Base-by-base conservation (phyloP, 441 rosid species). In the Metrosideros polymorpha region DNA sequence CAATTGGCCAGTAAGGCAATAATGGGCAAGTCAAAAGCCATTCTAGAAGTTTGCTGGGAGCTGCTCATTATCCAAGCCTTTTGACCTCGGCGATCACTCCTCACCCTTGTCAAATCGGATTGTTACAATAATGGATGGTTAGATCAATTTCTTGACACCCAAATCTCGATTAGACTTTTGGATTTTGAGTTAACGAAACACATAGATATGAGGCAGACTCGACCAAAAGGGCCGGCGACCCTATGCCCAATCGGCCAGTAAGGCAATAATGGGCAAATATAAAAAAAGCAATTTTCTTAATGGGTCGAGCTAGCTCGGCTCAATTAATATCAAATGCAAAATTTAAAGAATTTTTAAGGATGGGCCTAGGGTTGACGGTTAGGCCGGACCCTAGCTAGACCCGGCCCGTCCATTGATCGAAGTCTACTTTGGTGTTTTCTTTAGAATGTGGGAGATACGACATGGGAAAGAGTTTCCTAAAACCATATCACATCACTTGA, bases 91-190 rank as follows among this genome's bases (percentile, higher is more conserved):
- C 39, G 17, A 29, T 59, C 10, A 29, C 8, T 9, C 5, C 6
- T 0, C 2, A 1, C 10, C 0, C 9, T 29, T 0, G 3, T 15
- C 1, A 1, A 1, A 61, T 3, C 4, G 6, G 39, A 61, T 30
- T 9, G 1, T 15, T 30, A 15, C 71, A n/a, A 30, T 61, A 61
- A 35, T 66, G 27, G 27, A 66, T 19, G 47, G 15, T 66, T 19
- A 19, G 7, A 2, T 66, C 13, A 10, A 66, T 19, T 66, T 35
- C 7, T 66, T 19, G 47, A 19, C 15, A 1, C 8, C 77, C 27
- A 9, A 35, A 19, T 66, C 8, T 66, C 0, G 79, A 66, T 66
- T 9, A 15, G 7, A 9, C 25, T 35, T 24, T 19, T 19, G 7
- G n/a, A 39, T 71, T 39, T 39, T 6, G 15, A 71, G 47, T 71